A percentile compares a stretch with the other conserved stretches of the same genome.
These are phyloP conservation scores for Solanum hybrid DNA, from an alignment of 305 asterid genomes.

Conservation along the genomic window DNA sequence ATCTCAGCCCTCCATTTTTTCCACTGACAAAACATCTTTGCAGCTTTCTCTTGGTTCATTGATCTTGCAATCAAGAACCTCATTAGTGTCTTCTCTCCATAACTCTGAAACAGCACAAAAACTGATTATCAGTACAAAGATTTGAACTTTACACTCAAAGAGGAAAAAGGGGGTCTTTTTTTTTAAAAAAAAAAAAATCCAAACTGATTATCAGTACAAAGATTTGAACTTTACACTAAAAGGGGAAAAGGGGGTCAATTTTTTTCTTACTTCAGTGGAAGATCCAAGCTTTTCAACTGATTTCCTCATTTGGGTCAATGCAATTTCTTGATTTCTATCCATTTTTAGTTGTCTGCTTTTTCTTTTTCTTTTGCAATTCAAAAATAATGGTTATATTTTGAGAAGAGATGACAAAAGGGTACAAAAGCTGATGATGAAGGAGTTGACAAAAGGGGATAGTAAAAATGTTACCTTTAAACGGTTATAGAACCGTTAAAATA, in stretches of 20 bases:
- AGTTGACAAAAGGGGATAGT: neutral
- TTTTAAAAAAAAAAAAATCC: too few relatives aligned
- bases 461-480: neutral
- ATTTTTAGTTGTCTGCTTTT: slow-evolving; percentile 3
- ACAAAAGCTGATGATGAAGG: neutral
- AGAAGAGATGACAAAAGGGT: neutral
- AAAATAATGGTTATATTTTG: neutral
- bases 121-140: neutral
- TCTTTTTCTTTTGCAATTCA: neutral
- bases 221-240: neutral
- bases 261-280: slow-evolving; percentile 38
- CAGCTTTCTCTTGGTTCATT: slow-evolving; percentile 53
- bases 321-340: slow-evolving; percentile 35
- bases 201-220: neutral
- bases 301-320: slow-evolving; percentile 50
- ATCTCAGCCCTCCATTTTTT: slow-evolving; percentile 59
- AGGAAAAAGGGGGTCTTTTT: neutral
- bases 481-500: too few relatives aligned
- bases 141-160: neutral
- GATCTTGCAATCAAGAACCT: slow-evolving; percentile 94
- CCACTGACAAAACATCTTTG: slow-evolving; percentile 82
- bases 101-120: slow-evolving; percentile 25
- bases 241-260: neutral
- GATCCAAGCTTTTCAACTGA: slow-evolving; percentile 50
- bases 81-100: slow-evolving; percentile 47